A percentile compares a stretch with the other conserved stretches of the same genome.
Evolutionary conservation across 345 rosid species (phyloP).

Genomic region (Theobroma cacao): DNA sequence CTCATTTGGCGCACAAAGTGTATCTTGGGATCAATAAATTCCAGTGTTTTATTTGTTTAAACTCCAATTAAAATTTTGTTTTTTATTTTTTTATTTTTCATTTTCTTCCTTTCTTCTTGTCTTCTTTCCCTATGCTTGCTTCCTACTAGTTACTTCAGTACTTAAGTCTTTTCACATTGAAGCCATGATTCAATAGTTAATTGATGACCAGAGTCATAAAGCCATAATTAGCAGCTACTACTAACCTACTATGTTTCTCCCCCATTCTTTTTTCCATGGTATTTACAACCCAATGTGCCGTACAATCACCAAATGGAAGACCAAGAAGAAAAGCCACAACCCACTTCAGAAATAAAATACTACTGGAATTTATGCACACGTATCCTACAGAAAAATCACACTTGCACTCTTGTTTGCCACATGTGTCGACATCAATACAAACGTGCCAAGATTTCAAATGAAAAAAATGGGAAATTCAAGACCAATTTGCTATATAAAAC

Average conservation of each 20-base stretch:
- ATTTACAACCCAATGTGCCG: not conserved
- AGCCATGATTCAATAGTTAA: no score
- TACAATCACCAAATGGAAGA: not conserved
- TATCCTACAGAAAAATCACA: not conserved
- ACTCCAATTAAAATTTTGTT: not conserved
- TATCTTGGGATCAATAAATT: not conserved
- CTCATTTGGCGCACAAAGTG: not conserved
- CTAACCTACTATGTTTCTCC: not conserved
- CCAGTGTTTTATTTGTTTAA: not conserved
- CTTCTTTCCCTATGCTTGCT: no score
- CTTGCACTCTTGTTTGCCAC: not conserved
- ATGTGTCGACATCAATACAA: not conserved
- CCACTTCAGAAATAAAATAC: slow-evolving; percentile 1
- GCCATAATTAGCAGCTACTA: not conserved
- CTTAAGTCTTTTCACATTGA: no score
- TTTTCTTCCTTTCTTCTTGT: no score
- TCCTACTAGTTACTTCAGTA: no score
- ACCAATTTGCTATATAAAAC: not conserved
- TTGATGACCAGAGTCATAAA: no score
- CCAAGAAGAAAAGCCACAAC: not conserved
- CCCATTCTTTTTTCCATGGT: not conserved
- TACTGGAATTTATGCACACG: not conserved
- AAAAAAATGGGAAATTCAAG: not conserved
- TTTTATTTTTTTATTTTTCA: no score
- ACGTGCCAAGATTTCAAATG: not conserved